Conservation (phyloP, 257 asterid species). For the Plectranthus barbatus region DNA sequence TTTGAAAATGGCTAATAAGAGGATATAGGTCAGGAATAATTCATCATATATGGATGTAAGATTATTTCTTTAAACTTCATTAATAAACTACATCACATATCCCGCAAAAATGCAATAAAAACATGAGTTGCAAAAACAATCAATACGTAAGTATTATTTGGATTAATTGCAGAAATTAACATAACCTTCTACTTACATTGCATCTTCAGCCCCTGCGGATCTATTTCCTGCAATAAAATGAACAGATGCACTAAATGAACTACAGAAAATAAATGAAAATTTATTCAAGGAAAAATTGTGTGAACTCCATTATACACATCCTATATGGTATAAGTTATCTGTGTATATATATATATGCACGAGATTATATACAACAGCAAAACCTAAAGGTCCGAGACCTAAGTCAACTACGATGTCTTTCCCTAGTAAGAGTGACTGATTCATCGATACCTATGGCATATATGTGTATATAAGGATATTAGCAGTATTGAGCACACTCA, state of each 20-base stretch:
- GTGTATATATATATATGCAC: background rate
- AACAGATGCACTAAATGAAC: background rate
- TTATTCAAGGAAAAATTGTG: background rate
- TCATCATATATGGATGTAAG: too few relatives aligned
- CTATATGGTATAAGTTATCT: background rate
- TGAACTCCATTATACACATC: slow-evolving; percentile 1
- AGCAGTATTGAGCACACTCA: slow-evolving; percentile 17
- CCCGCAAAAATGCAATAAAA: too few relatives aligned
- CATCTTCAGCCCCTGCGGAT: too few relatives aligned
- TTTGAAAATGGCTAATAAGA: too few relatives aligned
- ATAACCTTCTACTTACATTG: too few relatives aligned
- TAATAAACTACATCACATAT: too few relatives aligned
- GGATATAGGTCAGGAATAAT: too few relatives aligned
- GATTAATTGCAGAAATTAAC: too few relatives aligned
- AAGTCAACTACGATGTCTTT: background rate
- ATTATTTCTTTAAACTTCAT: too few relatives aligned
- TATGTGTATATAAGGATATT: background rate
- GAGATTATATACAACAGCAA: slow-evolving; percentile 2
- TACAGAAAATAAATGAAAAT: background rate
- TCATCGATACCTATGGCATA: slow-evolving; percentile 6
- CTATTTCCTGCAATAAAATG: background rate
- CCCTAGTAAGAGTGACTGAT: slow-evolving; percentile 1
- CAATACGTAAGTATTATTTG: too few relatives aligned
- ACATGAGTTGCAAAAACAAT: too few relatives aligned
- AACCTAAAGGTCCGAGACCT: background rate